These are phyloP conservation scores for Nothophytophthora sp. DNA, from an alignment of 352 stramenopile species.

Conservation along the genomic window DNA sequence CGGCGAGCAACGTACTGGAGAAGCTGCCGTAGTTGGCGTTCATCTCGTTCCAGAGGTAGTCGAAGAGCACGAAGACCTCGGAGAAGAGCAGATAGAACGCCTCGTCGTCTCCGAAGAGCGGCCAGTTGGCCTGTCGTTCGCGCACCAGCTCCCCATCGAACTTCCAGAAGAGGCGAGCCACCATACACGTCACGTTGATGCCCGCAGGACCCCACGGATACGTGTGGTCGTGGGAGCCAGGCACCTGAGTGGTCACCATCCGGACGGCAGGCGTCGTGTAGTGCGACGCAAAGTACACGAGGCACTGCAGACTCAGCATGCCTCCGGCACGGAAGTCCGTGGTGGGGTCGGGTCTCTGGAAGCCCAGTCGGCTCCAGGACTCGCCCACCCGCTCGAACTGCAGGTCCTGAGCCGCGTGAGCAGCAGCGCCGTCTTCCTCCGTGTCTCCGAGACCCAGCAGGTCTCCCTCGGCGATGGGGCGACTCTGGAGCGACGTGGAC, in stretches of 20 bases:
- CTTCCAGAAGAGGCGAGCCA: conserved; percentile 80
- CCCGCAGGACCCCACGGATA: conserved; percentile 84
- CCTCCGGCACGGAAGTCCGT: conserved; percentile 85
- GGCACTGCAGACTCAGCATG: conserved; percentile 77
- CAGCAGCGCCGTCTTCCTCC: conserved; percentile 4
- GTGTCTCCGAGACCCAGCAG: conserved; percentile 23
- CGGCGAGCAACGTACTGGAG: conserved; percentile 40
- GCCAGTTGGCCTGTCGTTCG: conserved; percentile 69
- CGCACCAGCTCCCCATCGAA: conserved; percentile 71
- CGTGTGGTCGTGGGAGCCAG: conserved; percentile 77
- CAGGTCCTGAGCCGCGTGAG: conserved; percentile 15
- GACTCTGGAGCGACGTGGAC: conserved; percentile 12
- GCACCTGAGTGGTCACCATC: conserved; percentile 81
- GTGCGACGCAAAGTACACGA: conserved; percentile 80
- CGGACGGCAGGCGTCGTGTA: conserved; percentile 65
- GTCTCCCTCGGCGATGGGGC: conserved; percentile 26
- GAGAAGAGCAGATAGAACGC: conserved; percentile 82
- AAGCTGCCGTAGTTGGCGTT: conserved; percentile 88
- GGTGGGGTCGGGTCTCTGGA: conserved; percentile 83
- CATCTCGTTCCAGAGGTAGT: conserved; percentile 85
- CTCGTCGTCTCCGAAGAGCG: conserved; percentile 65
- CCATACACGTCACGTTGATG: conserved; percentile 88
- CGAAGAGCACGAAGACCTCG: conserved; percentile 84
- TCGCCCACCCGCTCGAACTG: conserved; percentile 75
- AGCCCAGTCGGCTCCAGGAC: conserved; percentile 80